Conservation (phyloP, 257 asterid genomes). For the Solanum neorickii region DNA sequence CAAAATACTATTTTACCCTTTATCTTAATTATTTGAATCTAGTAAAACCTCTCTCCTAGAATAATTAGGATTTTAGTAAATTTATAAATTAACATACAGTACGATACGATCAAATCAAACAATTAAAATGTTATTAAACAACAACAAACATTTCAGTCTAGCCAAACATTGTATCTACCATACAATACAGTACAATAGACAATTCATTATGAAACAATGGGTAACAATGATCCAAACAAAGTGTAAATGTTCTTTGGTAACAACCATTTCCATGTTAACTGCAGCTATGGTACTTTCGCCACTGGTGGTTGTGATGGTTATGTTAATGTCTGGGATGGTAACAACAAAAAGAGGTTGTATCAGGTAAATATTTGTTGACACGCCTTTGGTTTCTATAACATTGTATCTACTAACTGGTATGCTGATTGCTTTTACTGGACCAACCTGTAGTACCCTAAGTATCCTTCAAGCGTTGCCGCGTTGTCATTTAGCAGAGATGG, state of each 20-base stretch:
- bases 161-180: no score
- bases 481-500: constrained; percentile 91
- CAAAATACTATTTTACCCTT: no score
- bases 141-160: no score
- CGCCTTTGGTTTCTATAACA: not conserved
- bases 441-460: constrained; percentile 57
- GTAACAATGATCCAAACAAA: no score
- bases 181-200: no score
- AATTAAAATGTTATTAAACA: no score
- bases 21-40: no score
- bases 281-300: constrained; percentile 84
- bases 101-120: no score
- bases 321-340: constrained; percentile 96
- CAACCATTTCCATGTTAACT: not conserved
- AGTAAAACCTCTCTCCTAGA: no score
- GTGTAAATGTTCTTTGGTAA: not conserved
- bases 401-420: not conserved
- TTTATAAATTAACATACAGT: no score
- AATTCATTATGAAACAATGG: no score
- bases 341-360: constrained; percentile 87
- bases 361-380: constrained; percentile 41
- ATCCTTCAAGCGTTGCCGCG: constrained; percentile 79
- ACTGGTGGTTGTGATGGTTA: constrained; percentile 95
- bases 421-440: constrained; percentile 2
- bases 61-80: no score